A percentile compares a stretch with the other conserved stretches of the same genome.
These are phyloP conservation scores for Neurospora sp. DNA, from an alignment of 495 filamentous ascomycete genomes.

Conservation along the genomic window DNA sequence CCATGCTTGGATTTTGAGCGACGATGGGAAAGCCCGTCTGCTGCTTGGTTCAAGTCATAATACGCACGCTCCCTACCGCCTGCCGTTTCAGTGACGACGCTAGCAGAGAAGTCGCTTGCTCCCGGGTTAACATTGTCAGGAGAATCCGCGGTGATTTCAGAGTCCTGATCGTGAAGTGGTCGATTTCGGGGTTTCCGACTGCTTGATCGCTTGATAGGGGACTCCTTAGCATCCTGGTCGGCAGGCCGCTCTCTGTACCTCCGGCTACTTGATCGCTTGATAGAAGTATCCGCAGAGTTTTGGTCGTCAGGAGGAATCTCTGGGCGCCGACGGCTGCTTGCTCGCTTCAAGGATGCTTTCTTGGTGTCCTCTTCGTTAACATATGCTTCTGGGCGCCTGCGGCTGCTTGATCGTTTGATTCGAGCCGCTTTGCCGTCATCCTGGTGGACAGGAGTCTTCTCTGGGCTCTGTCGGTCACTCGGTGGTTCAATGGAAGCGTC, in stretches of 20 bases:
- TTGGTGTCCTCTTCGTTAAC: not conserved
- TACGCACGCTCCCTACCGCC: constrained; percentile 31
- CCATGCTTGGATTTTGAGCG: constrained; percentile 10
- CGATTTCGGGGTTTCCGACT: not conserved
- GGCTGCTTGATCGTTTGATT: constrained; percentile 3
- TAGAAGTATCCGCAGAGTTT: not conserved
- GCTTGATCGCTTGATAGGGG: not conserved
- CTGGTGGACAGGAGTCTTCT: constrained; percentile 14
- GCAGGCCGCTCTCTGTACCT: not conserved
- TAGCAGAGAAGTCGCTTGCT: constrained; percentile 17
- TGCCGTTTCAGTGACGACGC: constrained; percentile 25
- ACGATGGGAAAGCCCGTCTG: constrained; percentile 1
- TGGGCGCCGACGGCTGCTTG: not conserved
- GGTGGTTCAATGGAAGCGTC: constrained; percentile 8
- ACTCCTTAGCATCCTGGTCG: not conserved
- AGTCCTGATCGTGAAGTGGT: not conserved
- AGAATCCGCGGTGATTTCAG: not conserved
- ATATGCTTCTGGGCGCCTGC: not conserved
- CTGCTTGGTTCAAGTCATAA: constrained; percentile 16
- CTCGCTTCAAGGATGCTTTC: not conserved
- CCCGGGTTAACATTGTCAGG: constrained; percentile 3
- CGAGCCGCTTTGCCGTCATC: not conserved
- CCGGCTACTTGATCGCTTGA: not conserved
- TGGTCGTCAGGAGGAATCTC: not conserved
- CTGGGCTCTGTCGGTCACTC: constrained; percentile 12